Evolutionary conservation across 139 green algal genomes (phyloP), one percentile per base, ranked within the genome.

Genomic region (Deuterostichococcus epilithicus): DNA sequence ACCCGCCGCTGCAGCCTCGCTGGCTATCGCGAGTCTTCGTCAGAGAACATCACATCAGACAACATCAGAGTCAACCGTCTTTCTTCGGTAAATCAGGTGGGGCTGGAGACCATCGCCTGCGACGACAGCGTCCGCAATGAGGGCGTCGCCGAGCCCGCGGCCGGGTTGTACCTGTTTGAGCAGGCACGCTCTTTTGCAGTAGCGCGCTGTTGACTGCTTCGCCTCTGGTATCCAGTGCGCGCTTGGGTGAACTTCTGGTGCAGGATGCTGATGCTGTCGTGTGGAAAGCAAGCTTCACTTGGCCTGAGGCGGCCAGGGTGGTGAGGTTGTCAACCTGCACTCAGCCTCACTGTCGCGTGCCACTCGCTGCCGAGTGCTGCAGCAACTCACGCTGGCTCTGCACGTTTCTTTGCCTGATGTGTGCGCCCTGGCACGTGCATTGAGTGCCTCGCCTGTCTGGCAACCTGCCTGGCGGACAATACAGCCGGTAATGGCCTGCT

Each of bases 141-240:
- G 8, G 39, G 39, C 25, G 70, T 45, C 42, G 58, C 70, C 39
- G 28, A 35, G 6, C 42, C 37, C 18, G 52, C 52, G 52, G 52
- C 52, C 52, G 52, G 52, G 18, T 30, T 75, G 23, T 75, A 44
- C 70, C 39, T 75, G 18, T 75, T 75, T 30, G 70, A 75, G 70
- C 70, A 75, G 70, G 37, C 44, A 33, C 20, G 26, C 30, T 45
- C 68, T 73, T 20, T 33, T 52, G 34, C 44, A 35, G 68, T 73
- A 22, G 15, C 34, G 32, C 26, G 1, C 32, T 20, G 22, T n/a
- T n/a, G n/a, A n/a, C n/a, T n/a, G n/a, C n/a, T n/a, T n/a, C n/a
- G n/a, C n/a, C n/a, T n/a, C n/a, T n/a, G n/a, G n/a, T n/a, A n/a
- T n/a, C n/a, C n/a, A n/a, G n/a, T n/a, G n/a, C n/a, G n/a, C n/a